A percentile compares a stretch with the other conserved stretches of the same genome.
Conservation (phyloP, 2,329 filamentous ascomycete species). For the Diaporthe sp. region DNA sequence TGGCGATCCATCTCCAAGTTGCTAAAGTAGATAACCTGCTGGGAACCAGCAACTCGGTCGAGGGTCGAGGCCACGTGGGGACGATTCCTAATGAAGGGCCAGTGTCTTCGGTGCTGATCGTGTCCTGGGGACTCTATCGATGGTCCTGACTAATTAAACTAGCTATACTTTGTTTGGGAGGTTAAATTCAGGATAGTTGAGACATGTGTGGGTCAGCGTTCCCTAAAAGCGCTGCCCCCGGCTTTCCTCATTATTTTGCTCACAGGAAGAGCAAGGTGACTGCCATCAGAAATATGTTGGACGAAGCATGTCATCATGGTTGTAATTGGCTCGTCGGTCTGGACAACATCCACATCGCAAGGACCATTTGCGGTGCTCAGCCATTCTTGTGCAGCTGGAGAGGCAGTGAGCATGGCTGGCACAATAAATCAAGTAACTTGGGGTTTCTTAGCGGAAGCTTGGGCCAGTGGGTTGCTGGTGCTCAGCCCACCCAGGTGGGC, state of each 20-base stretch:
- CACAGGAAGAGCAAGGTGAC: background rate
- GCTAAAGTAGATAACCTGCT: background rate
- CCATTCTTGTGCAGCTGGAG: background rate
- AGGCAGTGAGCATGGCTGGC: background rate
- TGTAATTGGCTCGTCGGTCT: no score
- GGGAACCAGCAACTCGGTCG: background rate
- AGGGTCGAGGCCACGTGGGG: background rate
- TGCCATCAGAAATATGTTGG: background rate
- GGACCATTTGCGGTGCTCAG: background rate
- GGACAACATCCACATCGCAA: background rate
- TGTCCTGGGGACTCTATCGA: background rate
- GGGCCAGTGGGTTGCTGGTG: background rate
- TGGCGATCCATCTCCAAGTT: background rate
- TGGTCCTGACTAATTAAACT: background rate
- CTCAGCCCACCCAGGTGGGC: constrained; percentile 12
- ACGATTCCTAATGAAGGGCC: background rate
- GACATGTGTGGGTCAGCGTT: background rate
- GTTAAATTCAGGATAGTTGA: background rate
- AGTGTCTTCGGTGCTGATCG: background rate
- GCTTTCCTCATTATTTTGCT: background rate
- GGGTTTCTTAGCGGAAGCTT: constrained; percentile 5
- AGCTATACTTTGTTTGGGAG: background rate
- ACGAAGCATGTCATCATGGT: background rate
- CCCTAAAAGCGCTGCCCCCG: background rate
- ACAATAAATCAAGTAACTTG: background rate